Evolutionary conservation across 257 asterid genomes (phyloP).

Genomic region (Scutellaria minor): DNA sequence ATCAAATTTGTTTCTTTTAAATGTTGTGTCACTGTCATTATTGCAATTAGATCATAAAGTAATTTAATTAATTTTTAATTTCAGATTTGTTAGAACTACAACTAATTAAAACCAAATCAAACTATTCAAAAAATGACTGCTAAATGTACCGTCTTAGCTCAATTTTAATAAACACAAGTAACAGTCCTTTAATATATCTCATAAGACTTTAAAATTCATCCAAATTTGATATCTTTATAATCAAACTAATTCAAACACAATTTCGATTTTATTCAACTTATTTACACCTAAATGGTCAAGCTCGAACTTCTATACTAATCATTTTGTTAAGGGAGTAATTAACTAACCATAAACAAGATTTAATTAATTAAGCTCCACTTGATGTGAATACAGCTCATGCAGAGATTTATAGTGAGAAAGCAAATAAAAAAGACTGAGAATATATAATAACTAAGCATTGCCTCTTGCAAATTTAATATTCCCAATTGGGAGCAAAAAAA

Average conservation of each 20-base stretch:
- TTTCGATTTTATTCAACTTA: not conserved
- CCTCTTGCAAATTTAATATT: slow-evolving; percentile 10
- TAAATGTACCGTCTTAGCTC: not conserved
- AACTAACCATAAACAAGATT: not conserved
- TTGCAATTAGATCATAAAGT: slow-evolving; percentile 17
- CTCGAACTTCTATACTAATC: not conserved
- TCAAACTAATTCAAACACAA: not conserved
- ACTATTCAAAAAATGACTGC: not conserved
- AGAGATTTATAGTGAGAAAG: slow-evolving; percentile 13
- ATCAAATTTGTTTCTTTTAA: not conserved
- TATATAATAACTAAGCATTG: not conserved
- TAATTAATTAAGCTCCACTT: slow-evolving; percentile 31
- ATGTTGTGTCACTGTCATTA: slow-evolving; percentile 25
- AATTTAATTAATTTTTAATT: not conserved
- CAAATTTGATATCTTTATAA: not conserved
- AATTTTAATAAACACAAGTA: not conserved
- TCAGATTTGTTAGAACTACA: not conserved
- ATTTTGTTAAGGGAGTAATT: not conserved
- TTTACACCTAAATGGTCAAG: not conserved
- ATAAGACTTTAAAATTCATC: not conserved
- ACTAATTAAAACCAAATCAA: not conserved
- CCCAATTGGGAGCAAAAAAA: slow-evolving; percentile 38
- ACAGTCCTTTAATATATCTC: not conserved
- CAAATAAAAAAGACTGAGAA: not conserved
- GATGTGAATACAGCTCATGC: slow-evolving; percentile 41